phyloP scores from a whole-genome alignment of 305 asterid species.

The Solanum aculeatissimum region DNA sequence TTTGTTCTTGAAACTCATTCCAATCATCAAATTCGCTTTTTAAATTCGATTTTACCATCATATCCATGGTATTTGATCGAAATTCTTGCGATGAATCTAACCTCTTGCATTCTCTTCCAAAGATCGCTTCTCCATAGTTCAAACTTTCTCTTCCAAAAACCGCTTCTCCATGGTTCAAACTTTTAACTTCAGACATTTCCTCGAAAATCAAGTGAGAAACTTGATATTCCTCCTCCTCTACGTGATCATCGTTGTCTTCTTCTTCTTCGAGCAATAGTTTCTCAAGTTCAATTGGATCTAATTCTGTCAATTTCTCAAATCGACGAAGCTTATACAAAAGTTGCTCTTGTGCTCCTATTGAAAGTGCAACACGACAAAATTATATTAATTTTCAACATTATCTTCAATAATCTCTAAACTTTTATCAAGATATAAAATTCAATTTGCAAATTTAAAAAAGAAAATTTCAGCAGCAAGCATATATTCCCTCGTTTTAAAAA shows the following conservation, averaged over 20 bases:
- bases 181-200: not conserved
- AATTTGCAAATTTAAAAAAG: too few relatives aligned
- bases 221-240: not conserved
- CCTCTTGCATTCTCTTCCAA: not conserved
- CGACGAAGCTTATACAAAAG: slow-evolving; percentile 46
- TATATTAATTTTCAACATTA: not conserved
- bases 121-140: not conserved
- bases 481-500: too few relatives aligned
- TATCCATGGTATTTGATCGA: not conserved
- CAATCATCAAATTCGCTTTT: not conserved
- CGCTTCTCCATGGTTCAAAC: not conserved
- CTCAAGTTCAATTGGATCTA: slow-evolving; percentile 50
- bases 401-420: not conserved
- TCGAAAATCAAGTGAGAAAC: slow-evolving; percentile 1
- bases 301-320: slow-evolving; percentile 48
- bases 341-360: slow-evolving; percentile 45
- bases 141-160: not conserved
- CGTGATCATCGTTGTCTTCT: slow-evolving; percentile 10
- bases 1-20: slow-evolving; percentile 1
- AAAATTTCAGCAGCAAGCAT: not conserved
- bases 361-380: not conserved
- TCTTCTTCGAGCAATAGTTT: slow-evolving; percentile 32
- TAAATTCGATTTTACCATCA: slow-evolving; percentile 4
- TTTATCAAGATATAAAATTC: not conserved
- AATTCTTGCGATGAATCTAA: slow-evolving; percentile 2